Base-by-base conservation (phyloP, 208 protist genomes). In the Acanthamoeba rhysodes region DNA sequence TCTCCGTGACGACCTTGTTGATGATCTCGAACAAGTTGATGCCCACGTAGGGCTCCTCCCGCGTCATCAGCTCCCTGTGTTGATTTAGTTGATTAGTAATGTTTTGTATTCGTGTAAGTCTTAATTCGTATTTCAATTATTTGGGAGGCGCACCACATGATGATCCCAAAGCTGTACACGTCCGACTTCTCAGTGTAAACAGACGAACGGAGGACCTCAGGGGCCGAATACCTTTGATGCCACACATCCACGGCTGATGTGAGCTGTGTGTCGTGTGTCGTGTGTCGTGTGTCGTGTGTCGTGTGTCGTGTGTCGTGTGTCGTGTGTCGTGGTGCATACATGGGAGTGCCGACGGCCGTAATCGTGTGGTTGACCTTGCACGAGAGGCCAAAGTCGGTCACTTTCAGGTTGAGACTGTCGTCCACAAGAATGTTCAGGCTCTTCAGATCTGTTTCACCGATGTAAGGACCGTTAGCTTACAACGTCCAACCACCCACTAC, bases 381-480 rank as follows among this genome's bases (percentile, higher is more conserved):
- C 50, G 78, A 87, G 14, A 87, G 50, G 37, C 78, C 78, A 87
- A 87, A 87, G 78, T 87, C 78, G 78, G 78, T 87, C 24, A 87
- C 78, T 27, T 87, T 87, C 5, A 87, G 29, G 50, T 87, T 87
- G 50, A 87, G 78, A 34, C n/a, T 87, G 24, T 87, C 78, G 29
- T 87, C 78, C 27, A 34, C 78, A 4, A 87, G n/a, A 27, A 87
- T 59, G 48, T 87, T 87, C 45, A 87, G 24, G 24, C 45, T 59
- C 78, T 87, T 87, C 45, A 87, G 78, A 22, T 87, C 78, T 53
- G 27, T 22, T 72, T 72, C 27, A 12, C 37, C 29, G 12, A 1
- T 72, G 4, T 72, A 4, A 2, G 22, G n/a, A n/a, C n/a, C n/a
- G n/a, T n/a, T n/a, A n/a, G n/a, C n/a, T n/a, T n/a, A n/a, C n/a